Base-by-base conservation (phyloP, 495 filamentous ascomycete species). In the Hypoxylon fragiforme region DNA sequence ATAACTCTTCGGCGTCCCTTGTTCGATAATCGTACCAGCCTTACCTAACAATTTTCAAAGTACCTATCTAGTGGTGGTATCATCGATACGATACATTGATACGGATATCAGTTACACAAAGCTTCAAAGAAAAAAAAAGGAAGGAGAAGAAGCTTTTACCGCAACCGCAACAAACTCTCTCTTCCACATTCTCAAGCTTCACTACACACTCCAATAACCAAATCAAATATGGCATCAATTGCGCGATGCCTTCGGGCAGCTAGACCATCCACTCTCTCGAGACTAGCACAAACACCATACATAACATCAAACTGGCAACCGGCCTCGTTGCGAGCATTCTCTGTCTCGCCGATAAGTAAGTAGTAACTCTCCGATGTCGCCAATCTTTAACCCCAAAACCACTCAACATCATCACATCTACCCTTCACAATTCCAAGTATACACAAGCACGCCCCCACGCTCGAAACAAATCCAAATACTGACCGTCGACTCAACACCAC, bases 191-290 rank as follows among this genome's bases (percentile, higher is more conserved):
- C 32, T 21, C 22, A 18, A n/a, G n/a, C 26, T 18, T 7, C n/a
- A 11, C 14, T 31, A 14, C 41, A 6, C 20, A 19, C 8, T 39
- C 18, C 11, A 21, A 19, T 21, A 11, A 18, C 9, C 9, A 8
- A 40, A 26, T 50, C 41, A 57, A 40, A 42, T 57, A 79, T 79
- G 76, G 74, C 75, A 44, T 76, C 76, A 68, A 76, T 79, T 66
- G 70, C 72, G 39, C 68, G 74, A 64, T 77, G 70, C 64, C 54
- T 79, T 35, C 62, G 72, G 66, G 67, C 60, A 44, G 71, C 72
- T 44, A 68, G 74, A 47, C 75, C 72, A 31, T 72, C 70, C 37
- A 70, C 59, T 14, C 44, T 75, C 32, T 64, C 71, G 43, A 64
- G 71, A 28, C 60, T 73, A 21, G 47, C 65, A 53, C 67, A 68